A percentile compares a stretch with the other conserved stretches of the same genome.
Conservation (phyloP, 345 rosid genomes). For the Viola odorata region DNA sequence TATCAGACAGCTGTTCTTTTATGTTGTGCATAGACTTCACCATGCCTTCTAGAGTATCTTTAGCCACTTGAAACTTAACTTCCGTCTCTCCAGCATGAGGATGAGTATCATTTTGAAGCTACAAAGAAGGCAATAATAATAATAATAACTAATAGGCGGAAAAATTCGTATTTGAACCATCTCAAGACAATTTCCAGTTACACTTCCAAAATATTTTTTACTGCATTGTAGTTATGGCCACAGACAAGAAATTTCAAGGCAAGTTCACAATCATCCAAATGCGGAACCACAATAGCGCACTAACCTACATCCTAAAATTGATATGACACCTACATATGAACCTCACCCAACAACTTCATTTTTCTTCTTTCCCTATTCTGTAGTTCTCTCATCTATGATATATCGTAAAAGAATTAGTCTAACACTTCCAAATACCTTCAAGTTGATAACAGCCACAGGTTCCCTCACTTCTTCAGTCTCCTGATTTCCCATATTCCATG, state of each 20-base stretch:
- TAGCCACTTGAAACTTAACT: conserved; percentile 41
- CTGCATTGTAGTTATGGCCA: background rate
- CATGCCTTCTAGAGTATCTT: conserved; percentile 40
- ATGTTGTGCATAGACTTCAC: conserved; percentile 40
- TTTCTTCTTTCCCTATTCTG: too few relatives aligned
- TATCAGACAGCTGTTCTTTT: conserved; percentile 40
- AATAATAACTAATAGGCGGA: background rate
- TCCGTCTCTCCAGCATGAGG: conserved; percentile 34
- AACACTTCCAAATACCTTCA: conserved; percentile 33
- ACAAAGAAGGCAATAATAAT: conserved; percentile 4
- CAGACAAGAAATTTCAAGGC: background rate
- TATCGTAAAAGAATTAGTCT: too few relatives aligned
- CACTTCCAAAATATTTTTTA: background rate
- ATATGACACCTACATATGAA: too few relatives aligned
- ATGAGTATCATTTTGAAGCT: conserved; percentile 50
- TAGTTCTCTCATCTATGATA: too few relatives aligned
- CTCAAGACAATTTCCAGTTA: too few relatives aligned
- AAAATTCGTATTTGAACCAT: too few relatives aligned
- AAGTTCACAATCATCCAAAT: background rate
- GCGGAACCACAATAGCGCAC: background rate
- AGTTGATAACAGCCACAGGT: conserved; percentile 44
- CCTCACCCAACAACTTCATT: too few relatives aligned
- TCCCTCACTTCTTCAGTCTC: conserved; percentile 20
- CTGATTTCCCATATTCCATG: conserved; percentile 46
- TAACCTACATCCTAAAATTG: too few relatives aligned